Evolutionary conservation across 1,284 basidiomycete genomes (phyloP).

Genomic region (Inonotus hispidus): DNA sequence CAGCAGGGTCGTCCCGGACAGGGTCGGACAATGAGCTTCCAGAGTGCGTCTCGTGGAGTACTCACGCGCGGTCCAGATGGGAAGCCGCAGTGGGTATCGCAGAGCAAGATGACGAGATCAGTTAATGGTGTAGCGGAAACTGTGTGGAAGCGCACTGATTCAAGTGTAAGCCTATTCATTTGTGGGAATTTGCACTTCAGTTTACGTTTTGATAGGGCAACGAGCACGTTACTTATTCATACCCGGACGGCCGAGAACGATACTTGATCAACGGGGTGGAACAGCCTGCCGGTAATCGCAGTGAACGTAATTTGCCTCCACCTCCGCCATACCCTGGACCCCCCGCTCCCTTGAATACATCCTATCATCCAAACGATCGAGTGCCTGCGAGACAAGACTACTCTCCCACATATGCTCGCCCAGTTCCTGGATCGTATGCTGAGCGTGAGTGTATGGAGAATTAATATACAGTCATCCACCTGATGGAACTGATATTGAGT

Average conservation of each 20-base stretch:
- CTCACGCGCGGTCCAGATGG: constrained; percentile 19
- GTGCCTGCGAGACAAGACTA: not conserved
- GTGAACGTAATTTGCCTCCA: constrained; percentile 14
- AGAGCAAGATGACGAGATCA: constrained; percentile 47
- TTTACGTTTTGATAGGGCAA: constrained; percentile 47
- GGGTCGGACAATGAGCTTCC: constrained; percentile 7
- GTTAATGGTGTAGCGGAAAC: constrained; percentile 64
- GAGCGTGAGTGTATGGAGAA: not conserved
- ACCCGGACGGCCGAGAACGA: constrained; percentile 58
- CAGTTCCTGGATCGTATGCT: not conserved
- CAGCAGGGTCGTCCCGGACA: not conserved
- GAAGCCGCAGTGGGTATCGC: constrained; percentile 40
- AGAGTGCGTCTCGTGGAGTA: constrained; percentile 5
- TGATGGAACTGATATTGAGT: constrained; percentile 1
- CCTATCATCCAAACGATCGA: not conserved
- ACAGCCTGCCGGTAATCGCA: constrained; percentile 33
- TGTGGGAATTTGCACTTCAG: not conserved
- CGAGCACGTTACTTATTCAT: constrained; percentile 58
- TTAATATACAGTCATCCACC: not conserved
- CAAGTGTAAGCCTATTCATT: constrained; percentile 36
- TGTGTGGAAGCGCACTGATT: constrained; percentile 51
- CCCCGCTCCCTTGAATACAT: not conserved
- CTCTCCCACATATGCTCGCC: not conserved
- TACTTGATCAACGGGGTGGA: constrained; percentile 67
- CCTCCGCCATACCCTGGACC: constrained; percentile 16